Evolutionary conservation across 805 yeast species (phyloP).

Genomic region (Yarrowia alimentaria): DNA sequence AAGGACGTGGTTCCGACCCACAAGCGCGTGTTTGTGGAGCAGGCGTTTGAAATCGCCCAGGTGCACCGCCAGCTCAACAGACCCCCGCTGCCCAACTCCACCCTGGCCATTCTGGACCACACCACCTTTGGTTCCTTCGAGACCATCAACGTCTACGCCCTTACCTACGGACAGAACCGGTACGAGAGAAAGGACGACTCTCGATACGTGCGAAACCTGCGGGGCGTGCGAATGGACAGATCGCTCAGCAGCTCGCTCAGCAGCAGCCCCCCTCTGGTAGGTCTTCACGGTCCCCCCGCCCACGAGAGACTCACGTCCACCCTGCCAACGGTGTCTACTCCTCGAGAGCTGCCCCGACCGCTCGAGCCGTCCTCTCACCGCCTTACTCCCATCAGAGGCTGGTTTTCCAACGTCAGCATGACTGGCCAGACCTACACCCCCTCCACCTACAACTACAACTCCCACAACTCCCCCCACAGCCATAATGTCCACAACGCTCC

Average conservation of each 20-base stretch:
- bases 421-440: too few relatives aligned
- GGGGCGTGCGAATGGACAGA: background rate
- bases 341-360: too few relatives aligned
- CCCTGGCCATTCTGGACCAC: background rate
- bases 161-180: constrained; percentile 8
- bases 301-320: too few relatives aligned
- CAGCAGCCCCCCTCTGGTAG: too few relatives aligned
- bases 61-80: background rate
- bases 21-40: constrained; percentile 13
- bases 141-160: background rate
- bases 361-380: too few relatives aligned
- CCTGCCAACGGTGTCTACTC: too few relatives aligned
- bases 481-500: too few relatives aligned
- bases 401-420: too few relatives aligned
- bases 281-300: too few relatives aligned
- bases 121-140: background rate
- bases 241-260: background rate
- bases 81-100: background rate
- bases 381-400: too few relatives aligned
- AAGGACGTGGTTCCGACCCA: constrained; percentile 3
- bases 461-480: too few relatives aligned
- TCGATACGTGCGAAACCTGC: background rate
- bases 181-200: constrained; percentile 4
- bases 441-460: too few relatives aligned
- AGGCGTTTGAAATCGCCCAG: background rate